Conservation (phyloP, 164 flowering plant genomes). For the Amborella trichopoda region DNA sequence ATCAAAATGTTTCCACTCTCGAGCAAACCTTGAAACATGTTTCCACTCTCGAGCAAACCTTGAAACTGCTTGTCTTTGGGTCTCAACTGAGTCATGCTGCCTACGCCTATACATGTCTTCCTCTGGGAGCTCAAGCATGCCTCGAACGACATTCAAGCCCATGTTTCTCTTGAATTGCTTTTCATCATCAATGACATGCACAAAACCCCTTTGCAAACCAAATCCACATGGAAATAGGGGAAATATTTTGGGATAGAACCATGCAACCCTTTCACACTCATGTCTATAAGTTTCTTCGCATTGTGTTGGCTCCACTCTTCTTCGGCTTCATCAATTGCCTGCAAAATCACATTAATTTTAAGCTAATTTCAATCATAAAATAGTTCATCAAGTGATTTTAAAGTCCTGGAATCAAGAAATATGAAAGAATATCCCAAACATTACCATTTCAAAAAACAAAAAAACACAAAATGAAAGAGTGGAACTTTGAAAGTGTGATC, state of each 20-base stretch:
- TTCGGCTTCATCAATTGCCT: constrained; percentile 98
- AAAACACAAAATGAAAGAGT: too few species aligned
- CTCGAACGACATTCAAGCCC: constrained; percentile 80
- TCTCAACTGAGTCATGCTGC: constrained; percentile 46
- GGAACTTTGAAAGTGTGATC: background rate
- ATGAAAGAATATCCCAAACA: background rate
- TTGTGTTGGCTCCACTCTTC: constrained; percentile 92
- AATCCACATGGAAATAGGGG: constrained; percentile 94
- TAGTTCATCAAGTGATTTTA: too few species aligned
- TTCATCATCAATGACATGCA: constrained; percentile 91
- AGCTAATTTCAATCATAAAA: too few species aligned
- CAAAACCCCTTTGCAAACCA: constrained; percentile 73
- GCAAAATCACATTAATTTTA: too few species aligned
- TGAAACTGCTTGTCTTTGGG: constrained; percentile 52
- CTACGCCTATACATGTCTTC: constrained; percentile 83
- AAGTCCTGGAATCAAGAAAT: too few species aligned
- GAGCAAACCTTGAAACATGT: constrained; percentile 42
- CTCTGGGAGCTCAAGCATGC: constrained; percentile 60
- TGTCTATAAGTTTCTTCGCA: constrained; percentile 76
- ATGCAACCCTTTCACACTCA: constrained; percentile 49
- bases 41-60: constrained; percentile 59
- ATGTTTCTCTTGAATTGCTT: constrained; percentile 46
- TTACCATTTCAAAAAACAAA: background rate
- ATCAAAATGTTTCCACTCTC: constrained; percentile 71
- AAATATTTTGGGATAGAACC: constrained; percentile 79